These are phyloP conservation scores for Phaseolus coccineus DNA, from an alignment of 331 rosid species.

Conservation along the genomic window DNA sequence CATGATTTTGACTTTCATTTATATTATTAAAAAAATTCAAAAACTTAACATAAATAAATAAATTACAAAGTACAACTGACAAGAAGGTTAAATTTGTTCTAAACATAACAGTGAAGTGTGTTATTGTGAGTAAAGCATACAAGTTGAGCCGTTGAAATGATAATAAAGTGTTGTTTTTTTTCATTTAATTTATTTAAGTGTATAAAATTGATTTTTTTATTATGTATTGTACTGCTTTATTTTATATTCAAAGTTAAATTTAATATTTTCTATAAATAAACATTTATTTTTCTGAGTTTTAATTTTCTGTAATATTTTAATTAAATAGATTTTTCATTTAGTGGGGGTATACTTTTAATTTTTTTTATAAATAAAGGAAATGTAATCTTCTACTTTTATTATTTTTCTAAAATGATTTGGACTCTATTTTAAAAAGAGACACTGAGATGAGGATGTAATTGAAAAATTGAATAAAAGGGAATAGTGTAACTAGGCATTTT, in stretches of 20 bases:
- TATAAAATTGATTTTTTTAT: too few relatives aligned
- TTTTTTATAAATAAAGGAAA: background rate
- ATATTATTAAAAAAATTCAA: background rate
- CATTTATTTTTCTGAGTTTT: too few relatives aligned
- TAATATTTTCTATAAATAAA: too few relatives aligned
- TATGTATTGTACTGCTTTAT: too few relatives aligned
- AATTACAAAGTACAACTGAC: background rate
- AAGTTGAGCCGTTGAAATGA: too few relatives aligned
- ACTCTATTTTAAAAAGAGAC: background rate
- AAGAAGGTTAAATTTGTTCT: background rate
- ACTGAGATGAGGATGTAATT: background rate
- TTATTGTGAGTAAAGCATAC: too few relatives aligned
- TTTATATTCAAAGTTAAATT: too few relatives aligned
- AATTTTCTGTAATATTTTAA: background rate
- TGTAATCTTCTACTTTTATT: background rate
- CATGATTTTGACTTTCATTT: background rate
- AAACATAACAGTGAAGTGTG: background rate
- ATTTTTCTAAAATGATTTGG: background rate
- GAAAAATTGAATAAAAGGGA: background rate
- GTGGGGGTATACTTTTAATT: background rate
- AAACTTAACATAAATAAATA: background rate
- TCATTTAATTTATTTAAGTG: too few relatives aligned
- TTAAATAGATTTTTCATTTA: background rate
- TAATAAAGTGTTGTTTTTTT: too few relatives aligned
- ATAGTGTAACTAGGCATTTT: background rate